Evolutionary conservation across 1,284 basidiomycete genomes (phyloP), one percentile per base, ranked within the genome.

Genomic region (Trichosporon asahii): DNA sequence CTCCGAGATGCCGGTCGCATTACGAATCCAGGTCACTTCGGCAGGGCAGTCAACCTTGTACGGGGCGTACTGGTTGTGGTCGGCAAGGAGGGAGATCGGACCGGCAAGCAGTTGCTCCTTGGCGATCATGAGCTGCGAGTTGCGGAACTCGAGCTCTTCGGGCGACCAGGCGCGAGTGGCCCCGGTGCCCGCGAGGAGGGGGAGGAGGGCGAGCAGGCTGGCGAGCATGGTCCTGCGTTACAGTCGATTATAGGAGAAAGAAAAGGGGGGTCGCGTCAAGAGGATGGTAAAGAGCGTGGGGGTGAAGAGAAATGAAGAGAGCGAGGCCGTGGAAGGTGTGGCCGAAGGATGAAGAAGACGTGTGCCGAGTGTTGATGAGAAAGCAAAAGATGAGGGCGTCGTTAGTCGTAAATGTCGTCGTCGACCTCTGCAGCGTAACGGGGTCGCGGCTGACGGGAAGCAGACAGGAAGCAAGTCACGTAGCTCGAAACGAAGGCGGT

Each of bases 41-140:
- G 72, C 72, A 0, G 80, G 82, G 70, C 82, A 84, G 12, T 76
- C 71, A 27, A 81, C 77, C 33, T 75, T 64, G 67, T 78, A 81
- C 11, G 83, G 83, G 6, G 79, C 79, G 70, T 82, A 84, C 61
- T 64, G 2, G 40, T 65, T 25, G 64, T 29, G 55, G 55, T 60
- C 55, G 55, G 25, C 55, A 27, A 60, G 55, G 55, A 60, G 27
- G 25, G 25, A 29, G 55, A 60, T 60, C 11, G 55, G 55, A 12
- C 15, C 6, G 14, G 55, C 55, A 4, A 31, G 12, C 3, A 60
- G 55, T 27, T 60, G 55, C 11, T 29, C 27, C 27, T 29, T n/a
- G 55, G 55, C 55, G 55, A 60, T 14, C n/a, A 15, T 27, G 27
- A 60, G 55, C 55, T 60, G 55, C 25, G 25, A n/a, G 29, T 60